Conservation (phyloP, 805 yeast species). For the Candida manassasensis region DNA sequence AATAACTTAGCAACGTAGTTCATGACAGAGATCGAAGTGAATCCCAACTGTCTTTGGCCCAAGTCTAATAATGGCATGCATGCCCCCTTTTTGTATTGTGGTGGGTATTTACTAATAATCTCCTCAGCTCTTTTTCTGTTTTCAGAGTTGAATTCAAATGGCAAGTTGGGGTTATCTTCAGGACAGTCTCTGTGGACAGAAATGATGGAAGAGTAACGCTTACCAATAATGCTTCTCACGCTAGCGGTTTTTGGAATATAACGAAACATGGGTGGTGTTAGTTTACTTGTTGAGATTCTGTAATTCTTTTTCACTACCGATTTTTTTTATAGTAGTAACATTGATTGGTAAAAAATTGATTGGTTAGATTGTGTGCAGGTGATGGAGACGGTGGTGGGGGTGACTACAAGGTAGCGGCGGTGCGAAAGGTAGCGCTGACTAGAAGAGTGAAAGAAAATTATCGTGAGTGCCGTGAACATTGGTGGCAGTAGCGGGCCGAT, state of each 20-base stretch:
- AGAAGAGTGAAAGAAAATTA: no score
- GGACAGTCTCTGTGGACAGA: conserved; percentile 72
- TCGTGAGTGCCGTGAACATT: no score
- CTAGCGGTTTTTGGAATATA: background rate
- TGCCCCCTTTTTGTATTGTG: conserved; percentile 83
- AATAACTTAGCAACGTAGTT: conserved; percentile 79
- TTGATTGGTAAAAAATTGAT: conserved; percentile 2
- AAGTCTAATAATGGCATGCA: conserved; percentile 82
- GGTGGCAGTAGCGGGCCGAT: no score
- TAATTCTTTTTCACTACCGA: background rate
- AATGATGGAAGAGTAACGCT: conserved; percentile 30
- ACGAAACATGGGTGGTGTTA: conserved; percentile 1
- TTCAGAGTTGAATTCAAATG: conserved; percentile 68
- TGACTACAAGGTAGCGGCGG: no score
- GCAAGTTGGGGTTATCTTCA: conserved; percentile 59
- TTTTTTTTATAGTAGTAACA: background rate
- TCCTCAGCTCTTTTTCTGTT: conserved; percentile 66
- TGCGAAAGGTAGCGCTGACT: no score
- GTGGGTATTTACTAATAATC: conserved; percentile 74
- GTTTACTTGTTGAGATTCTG: background rate
- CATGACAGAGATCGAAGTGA: conserved; percentile 83
- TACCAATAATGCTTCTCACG: background rate
- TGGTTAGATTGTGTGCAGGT: conserved; percentile 6
- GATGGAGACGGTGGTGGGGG: no score
- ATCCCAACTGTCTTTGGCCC: conserved; percentile 85